phyloP scores from a whole-genome alignment of 345 rosid genomes.

The Eucalyptus decipiens region DNA sequence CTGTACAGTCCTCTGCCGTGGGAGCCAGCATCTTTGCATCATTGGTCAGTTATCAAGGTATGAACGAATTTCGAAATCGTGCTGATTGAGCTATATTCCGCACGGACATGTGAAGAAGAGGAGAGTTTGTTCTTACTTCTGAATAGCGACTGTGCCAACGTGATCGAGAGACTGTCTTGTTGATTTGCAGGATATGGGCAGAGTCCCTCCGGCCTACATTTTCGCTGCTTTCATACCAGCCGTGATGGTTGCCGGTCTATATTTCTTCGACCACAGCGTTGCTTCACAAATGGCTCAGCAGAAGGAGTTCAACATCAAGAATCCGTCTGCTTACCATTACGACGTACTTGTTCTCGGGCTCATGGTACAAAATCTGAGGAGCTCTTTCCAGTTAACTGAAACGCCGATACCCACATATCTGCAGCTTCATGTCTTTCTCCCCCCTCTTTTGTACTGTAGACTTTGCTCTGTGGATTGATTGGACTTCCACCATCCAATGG shows the following conservation, averaged over 20 bases:
- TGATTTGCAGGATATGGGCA: constrained; percentile 7
- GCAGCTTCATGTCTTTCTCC: neutral
- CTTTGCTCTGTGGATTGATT: constrained; percentile 23
- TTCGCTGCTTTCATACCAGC: constrained; percentile 4
- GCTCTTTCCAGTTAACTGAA: neutral
- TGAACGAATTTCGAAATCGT: neutral
- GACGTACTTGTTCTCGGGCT: constrained; percentile 3
- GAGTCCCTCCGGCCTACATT: neutral
- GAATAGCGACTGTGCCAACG: neutral
- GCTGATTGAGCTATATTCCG: neutral
- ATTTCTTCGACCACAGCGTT: constrained; percentile 11
- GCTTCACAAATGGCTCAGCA: constrained; percentile 16
- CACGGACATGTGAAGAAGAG: neutral
- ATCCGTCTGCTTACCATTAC: constrained; percentile 8
- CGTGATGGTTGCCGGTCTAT: constrained; percentile 7
- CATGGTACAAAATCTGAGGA: neutral
- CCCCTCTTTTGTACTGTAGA: neutral
- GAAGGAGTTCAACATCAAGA: constrained; percentile 10
- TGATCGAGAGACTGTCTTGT: neutral
- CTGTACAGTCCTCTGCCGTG: constrained; percentile 14
- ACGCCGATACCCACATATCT: neutral
- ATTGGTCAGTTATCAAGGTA: constrained; percentile 30
- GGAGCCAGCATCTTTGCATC: constrained; percentile 14
- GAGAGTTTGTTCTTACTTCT: neutral
- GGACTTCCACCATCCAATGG: constrained; percentile 34